A percentile compares a stretch with the other conserved stretches of the same genome.
Evolutionary conservation across 495 filamentous ascomycete species (phyloP).

Genomic region (Xylaria palmicola): DNA sequence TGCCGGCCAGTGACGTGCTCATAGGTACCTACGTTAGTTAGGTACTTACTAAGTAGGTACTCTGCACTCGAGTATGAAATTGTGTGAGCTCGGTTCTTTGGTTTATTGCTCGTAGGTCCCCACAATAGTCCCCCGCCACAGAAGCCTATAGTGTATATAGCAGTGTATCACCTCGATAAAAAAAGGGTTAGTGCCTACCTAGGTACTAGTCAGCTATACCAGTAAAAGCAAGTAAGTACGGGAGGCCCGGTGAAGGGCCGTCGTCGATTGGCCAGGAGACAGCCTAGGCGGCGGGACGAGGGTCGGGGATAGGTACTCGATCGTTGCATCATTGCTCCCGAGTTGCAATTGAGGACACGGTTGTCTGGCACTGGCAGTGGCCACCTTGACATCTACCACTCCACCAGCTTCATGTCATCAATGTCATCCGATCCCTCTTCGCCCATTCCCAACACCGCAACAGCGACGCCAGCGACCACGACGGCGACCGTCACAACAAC

Average conservation of each 20-base stretch:
- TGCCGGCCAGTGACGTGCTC: no score
- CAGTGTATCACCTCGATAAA: neutral
- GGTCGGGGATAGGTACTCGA: neutral
- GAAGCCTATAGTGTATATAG: neutral
- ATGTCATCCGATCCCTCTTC: neutral
- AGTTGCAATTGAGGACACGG: conserved; percentile 35
- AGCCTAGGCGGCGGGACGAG: neutral
- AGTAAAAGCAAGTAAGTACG: conserved; percentile 11
- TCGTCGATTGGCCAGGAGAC: neutral
- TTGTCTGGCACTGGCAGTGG: conserved; percentile 25
- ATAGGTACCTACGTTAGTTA: no score
- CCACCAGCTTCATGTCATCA: no score
- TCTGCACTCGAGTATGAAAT: no score
- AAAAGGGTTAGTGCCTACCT: conserved; percentile 5
- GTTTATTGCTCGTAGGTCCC: no score
- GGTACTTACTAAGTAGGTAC: no score
- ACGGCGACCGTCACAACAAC: neutral
- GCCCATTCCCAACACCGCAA: neutral
- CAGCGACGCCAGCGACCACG: neutral
- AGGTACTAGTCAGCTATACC: neutral
- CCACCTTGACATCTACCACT: neutral
- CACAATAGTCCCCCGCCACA: no score
- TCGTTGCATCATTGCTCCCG: conserved; percentile 28
- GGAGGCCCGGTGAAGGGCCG: conserved; percentile 4
- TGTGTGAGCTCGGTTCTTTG: no score